Evolutionary conservation across 352 stramenopile genomes (phyloP).

Genomic region (Discostella stelligera): DNA sequence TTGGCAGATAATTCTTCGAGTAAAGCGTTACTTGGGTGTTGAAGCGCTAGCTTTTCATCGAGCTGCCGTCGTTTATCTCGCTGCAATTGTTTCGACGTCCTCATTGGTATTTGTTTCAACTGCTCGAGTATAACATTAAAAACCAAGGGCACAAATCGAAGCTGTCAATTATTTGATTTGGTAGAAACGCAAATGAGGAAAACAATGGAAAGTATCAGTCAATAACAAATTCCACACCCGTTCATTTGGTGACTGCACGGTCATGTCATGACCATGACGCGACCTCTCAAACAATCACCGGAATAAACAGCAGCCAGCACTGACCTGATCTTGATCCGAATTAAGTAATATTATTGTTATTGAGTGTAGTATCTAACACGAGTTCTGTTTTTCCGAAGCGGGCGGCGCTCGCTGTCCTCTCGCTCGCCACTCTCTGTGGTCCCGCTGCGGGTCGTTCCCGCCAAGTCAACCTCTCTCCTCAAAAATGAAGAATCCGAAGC

Average conservation of each 20-base stretch:
- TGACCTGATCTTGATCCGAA: not conserved
- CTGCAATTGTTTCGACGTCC: slow-evolving; percentile 68
- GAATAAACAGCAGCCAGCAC: not conserved
- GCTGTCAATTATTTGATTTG: too few species aligned
- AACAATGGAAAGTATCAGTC: too few species aligned
- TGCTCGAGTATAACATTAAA: not conserved
- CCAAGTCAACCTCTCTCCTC: too few species aligned
- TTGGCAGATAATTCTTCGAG: slow-evolving; percentile 70
- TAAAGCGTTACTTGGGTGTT: slow-evolving; percentile 56
- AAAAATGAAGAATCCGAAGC: too few species aligned
- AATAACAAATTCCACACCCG: not conserved
- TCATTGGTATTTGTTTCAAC: slow-evolving; percentile 62
- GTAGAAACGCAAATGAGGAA: not conserved
- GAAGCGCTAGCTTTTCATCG: slow-evolving; percentile 70
- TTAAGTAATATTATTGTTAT: too few species aligned
- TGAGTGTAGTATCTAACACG: too few species aligned
- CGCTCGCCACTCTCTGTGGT: too few species aligned
- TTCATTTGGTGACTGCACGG: not conserved
- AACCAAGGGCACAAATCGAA: too few species aligned
- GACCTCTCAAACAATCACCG: not conserved
- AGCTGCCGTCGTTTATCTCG: slow-evolving; percentile 54
- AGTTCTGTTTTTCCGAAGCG: too few species aligned
- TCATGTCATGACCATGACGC: not conserved
- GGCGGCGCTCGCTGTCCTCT: too few species aligned
- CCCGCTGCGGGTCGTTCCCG: too few species aligned